Evolutionary conservation across 805 yeast genomes (phyloP).

Genomic region (Kodamaea kaohsiungensis): DNA sequence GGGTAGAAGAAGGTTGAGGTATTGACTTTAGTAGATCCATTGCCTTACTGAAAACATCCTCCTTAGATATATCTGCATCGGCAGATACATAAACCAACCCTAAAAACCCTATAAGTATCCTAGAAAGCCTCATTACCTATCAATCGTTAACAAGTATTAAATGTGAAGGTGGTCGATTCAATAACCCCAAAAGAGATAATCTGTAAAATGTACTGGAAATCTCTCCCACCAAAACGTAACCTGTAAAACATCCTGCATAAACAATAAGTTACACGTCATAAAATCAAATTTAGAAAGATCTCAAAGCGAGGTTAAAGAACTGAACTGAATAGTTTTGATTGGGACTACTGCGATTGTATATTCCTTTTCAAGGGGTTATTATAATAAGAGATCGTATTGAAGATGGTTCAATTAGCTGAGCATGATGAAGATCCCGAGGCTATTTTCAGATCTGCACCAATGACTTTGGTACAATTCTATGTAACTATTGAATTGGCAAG

Average conservation of each 20-base stretch:
- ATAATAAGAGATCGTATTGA: neutral
- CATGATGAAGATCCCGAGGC: slow-evolving; percentile 26
- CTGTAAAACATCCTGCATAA: neutral
- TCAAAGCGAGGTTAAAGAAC: no score
- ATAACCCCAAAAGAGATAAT: no score
- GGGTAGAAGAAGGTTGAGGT: neutral
- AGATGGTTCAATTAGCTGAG: neutral
- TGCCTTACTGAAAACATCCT: neutral
- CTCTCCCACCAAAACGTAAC: neutral
- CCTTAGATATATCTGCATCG: neutral
- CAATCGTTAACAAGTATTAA: no score
- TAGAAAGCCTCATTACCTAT: neutral
- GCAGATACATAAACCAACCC: neutral
- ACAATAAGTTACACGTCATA: neutral
- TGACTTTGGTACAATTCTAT: slow-evolving; percentile 50
- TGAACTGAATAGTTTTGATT: no score
- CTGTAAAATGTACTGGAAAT: no score
- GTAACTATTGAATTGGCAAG: slow-evolving; percentile 48
- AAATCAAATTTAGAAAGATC: neutral
- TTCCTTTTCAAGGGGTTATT: neutral
- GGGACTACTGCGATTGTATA: no score
- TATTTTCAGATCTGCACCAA: slow-evolving; percentile 48
- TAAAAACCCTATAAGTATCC: neutral
- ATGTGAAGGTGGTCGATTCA: neutral
- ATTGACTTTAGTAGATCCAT: neutral